These are phyloP conservation scores for Tylopilus subfusipes DNA, from an alignment of 768 basidiomycete species.

Conservation along the genomic window DNA sequence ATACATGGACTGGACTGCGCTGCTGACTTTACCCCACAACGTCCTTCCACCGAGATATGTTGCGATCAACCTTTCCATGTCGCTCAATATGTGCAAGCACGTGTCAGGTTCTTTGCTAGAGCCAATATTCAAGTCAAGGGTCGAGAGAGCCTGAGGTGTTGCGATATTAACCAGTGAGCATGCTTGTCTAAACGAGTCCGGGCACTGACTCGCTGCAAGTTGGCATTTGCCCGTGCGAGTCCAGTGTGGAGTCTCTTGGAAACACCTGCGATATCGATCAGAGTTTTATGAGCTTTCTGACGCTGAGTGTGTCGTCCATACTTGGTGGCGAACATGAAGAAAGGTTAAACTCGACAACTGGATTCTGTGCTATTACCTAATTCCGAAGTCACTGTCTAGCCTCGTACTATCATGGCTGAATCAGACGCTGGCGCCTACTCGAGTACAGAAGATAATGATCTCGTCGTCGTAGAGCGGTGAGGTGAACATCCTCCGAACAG, in stretches of 20 bases:
- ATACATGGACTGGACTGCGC: background rate
- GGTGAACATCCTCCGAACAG: background rate
- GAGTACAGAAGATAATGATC: conserved; percentile 19
- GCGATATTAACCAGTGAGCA: background rate
- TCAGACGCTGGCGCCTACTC: conserved; percentile 5
- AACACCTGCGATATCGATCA: background rate
- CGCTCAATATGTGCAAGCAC: conserved; percentile 2
- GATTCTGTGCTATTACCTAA: conserved; percentile 16
- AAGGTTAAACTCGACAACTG: background rate
- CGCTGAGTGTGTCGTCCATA: background rate
- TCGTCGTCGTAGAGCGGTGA: conserved; percentile 27
- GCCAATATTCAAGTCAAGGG: conserved; percentile 1
- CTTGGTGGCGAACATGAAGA: background rate
- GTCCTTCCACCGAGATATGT: background rate
- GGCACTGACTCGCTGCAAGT: background rate
- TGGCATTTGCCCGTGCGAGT: background rate
- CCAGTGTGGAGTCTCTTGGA: background rate
- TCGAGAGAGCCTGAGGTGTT: background rate
- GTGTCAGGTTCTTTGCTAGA: conserved; percentile 3
- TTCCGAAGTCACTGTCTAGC: background rate
- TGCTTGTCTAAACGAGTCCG: background rate
- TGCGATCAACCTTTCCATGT: background rate
- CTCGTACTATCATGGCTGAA: conserved; percentile 22
- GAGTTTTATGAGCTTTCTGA: background rate
- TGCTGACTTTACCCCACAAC: background rate